phyloP scores from a whole-genome alignment of 495 filamentous ascomycete genomes.

The Aspergillus nanangensis region DNA sequence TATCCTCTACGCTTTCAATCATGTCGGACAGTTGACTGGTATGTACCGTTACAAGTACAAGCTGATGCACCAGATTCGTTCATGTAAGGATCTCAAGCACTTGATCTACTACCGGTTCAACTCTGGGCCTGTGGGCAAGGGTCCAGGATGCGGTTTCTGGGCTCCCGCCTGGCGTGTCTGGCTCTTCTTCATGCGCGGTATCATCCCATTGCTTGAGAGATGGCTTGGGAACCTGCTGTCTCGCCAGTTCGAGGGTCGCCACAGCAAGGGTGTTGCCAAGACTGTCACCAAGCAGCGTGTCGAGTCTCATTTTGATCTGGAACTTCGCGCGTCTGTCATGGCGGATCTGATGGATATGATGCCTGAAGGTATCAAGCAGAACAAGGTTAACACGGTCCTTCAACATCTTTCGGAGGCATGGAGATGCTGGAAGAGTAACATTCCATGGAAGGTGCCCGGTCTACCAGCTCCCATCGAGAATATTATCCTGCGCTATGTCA shows the following conservation, averaged over 20 bases:
- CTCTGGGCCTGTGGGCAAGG: constrained; percentile 94
- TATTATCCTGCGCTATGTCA: constrained; percentile 96
- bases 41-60: constrained; percentile 99
- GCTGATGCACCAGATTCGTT: constrained; percentile 99
- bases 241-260: constrained; percentile 96
- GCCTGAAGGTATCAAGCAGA: constrained; percentile 99
- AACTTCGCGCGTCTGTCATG: constrained; percentile 97
- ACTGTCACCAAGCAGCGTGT: constrained; percentile 99
- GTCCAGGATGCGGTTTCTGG: constrained; percentile 98
- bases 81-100: constrained; percentile 99
- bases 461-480: constrained; percentile 96
- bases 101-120: constrained; percentile 99
- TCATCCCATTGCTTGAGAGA: constrained; percentile 92
- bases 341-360: constrained; percentile 99
- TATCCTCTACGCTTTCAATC: constrained; percentile 98
- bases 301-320: constrained; percentile 97
- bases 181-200: constrained; percentile 99
- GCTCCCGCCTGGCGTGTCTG: constrained; percentile 98
- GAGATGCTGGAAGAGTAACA: constrained; percentile 99
- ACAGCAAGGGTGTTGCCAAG: constrained; percentile 99
- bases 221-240: constrained; percentile 98
- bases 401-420: constrained; percentile 97
- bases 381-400: constrained; percentile 96
- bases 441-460: constrained; percentile 98
- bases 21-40: constrained; percentile 96